Conservation (phyloP, 257 asterid species). For the Solanum tarapatanum region DNA sequence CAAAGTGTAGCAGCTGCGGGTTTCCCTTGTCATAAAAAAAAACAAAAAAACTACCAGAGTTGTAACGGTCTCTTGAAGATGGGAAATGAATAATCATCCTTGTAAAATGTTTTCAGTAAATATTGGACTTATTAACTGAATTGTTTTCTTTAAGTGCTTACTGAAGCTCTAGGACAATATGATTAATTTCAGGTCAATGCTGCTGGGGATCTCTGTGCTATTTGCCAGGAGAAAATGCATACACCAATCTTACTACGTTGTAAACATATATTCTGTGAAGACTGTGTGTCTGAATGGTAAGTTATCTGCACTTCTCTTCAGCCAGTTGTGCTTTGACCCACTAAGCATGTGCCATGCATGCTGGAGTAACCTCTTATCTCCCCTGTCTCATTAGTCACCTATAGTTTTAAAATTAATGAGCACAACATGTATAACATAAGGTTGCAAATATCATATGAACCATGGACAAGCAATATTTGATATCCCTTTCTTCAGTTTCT, state of each 20-base stretch:
- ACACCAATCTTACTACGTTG: conserved; percentile 69
- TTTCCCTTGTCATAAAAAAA: not conserved
- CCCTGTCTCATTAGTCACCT: not conserved
- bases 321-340: not conserved
- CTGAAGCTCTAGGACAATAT: not conserved
- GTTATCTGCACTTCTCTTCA: conserved; percentile 14
- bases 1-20: not conserved
- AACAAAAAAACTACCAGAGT: not conserved
- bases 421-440: not conserved
- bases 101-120: not conserved
- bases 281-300: conserved; percentile 80
- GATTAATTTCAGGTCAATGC: conserved; percentile 47
- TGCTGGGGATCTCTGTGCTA: conserved; percentile 81
- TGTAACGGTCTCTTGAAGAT: not conserved
- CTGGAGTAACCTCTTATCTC: not conserved
- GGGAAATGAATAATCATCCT: not conserved
- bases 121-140: not conserved
- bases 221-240: conserved; percentile 89
- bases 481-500: not conserved
- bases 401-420: not conserved
- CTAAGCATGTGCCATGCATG: not conserved
- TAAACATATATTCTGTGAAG: conserved; percentile 85
- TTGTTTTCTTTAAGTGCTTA: not conserved
- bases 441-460: not conserved
- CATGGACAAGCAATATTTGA: not conserved